phyloP scores from a whole-genome alignment of 2,329 filamentous ascomycete species.

The Claviceps maximensis region DNA sequence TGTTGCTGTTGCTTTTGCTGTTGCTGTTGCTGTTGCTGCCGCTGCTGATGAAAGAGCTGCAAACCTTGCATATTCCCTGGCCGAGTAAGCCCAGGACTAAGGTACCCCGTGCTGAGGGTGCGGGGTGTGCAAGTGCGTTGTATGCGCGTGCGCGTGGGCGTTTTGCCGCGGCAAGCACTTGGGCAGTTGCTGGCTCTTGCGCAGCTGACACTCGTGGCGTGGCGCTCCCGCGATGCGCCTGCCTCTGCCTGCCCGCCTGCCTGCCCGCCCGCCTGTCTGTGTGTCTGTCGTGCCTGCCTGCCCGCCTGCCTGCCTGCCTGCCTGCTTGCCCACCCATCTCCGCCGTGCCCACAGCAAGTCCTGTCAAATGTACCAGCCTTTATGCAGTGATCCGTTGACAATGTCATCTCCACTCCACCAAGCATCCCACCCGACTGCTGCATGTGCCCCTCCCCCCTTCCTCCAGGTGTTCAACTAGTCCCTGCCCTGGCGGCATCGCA shows the following conservation, averaged over 20 bases:
- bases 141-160: neutral
- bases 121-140: neutral
- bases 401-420: too few relatives aligned
- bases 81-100: neutral
- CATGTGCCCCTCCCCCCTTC: neutral
- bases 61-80: neutral
- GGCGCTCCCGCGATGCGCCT: neutral
- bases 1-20: too few relatives aligned
- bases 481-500: neutral
- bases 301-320: neutral
- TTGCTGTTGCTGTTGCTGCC: too few relatives aligned
- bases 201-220: slow-evolving; percentile 4
- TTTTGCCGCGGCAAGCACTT: slow-evolving; percentile 1
- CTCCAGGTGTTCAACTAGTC: neutral
- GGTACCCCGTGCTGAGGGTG: neutral
- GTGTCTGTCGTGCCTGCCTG: neutral
- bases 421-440: too few relatives aligned
- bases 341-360: neutral
- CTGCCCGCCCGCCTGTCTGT: neutral
- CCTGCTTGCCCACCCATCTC: neutral
- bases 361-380: neutral
- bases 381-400: neutral
- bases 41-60: neutral
- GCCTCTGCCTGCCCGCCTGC: neutral
- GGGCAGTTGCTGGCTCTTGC: neutral